These are phyloP conservation scores for Dendrobium chrysotoxum DNA, from an alignment of 106 monocot genomes.

Conservation along the genomic window DNA sequence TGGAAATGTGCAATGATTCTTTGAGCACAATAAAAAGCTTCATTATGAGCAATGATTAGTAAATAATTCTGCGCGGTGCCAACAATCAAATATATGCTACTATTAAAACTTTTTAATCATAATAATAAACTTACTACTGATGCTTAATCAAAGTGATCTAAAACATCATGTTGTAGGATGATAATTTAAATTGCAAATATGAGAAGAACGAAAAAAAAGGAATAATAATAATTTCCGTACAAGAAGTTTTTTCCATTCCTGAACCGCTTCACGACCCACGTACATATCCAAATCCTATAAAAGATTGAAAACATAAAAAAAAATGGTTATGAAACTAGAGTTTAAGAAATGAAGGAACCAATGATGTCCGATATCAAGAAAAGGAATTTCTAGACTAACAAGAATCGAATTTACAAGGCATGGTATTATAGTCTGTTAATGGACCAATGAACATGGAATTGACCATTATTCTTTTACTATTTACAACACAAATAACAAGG, in stretches of 20 bases:
- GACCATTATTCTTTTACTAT: not conserved
- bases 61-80: too few species aligned
- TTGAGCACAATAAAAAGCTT: too few species aligned
- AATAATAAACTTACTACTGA: not conserved
- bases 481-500: not conserved
- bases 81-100: too few species aligned
- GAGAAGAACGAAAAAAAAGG: not conserved
- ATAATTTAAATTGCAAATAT: not conserved
- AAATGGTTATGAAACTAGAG: not conserved
- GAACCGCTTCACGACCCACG: constrained; percentile 62
- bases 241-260: constrained; percentile 85
- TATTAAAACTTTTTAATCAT: not conserved
- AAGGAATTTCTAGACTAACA: not conserved
- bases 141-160: not conserved
- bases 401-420: not conserved
- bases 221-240: constrained; percentile 22
- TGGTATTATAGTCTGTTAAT: not conserved
- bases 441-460: not conserved
- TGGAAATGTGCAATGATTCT: too few species aligned
- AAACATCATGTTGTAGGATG: not conserved
- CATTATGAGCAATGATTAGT: too few species aligned
- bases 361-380: not conserved
- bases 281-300: constrained; percentile 67
- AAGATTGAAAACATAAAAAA: not conserved
- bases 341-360: not conserved